A percentile compares a stretch with the other conserved stretches of the same genome.
Evolutionary conservation across 176 grass and related monocot genomes (phyloP).

Genomic region (Rhynchospora pubera): DNA sequence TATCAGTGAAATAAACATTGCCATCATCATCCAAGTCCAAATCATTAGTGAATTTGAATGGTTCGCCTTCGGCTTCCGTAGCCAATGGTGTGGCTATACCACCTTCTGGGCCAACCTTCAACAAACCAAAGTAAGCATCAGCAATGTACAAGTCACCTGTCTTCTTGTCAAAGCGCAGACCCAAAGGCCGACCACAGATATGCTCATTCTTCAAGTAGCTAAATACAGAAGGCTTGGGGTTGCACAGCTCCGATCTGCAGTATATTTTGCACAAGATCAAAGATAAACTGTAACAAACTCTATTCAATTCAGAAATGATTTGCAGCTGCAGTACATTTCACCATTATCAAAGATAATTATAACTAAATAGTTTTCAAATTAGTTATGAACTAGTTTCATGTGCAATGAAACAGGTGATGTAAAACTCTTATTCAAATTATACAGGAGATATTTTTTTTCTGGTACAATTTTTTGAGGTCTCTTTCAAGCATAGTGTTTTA

Average conservation of each 20-base stretch:
- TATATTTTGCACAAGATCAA: neutral
- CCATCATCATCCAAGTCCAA: constrained; percentile 72
- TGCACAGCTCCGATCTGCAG: constrained; percentile 44
- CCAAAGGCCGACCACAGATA: constrained; percentile 75
- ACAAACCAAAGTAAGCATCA: constrained; percentile 70
- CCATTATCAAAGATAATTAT: too few species aligned
- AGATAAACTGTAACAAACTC: neutral
- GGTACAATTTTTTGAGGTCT: neutral
- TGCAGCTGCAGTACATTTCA: too few species aligned
- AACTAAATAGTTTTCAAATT: too few species aligned
- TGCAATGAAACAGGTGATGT: too few species aligned
- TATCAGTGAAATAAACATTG: constrained; percentile 88
- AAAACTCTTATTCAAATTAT: neutral
- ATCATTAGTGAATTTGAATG: constrained; percentile 88
- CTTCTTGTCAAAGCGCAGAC: constrained; percentile 63
- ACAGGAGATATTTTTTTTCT: neutral
- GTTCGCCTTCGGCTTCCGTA: constrained; percentile 71
- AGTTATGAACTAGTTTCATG: too few species aligned
- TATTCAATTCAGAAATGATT: too few species aligned
- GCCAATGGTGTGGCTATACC: constrained; percentile 59
- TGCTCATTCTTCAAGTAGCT: constrained; percentile 82
- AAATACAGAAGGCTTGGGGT: constrained; percentile 48
- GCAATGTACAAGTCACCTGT: constrained; percentile 80
- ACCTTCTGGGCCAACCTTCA: constrained; percentile 76
- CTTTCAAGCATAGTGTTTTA: neutral